Evolutionary conservation across 164 flowering plant genomes (phyloP).

Genomic region (Berberis thunbergii): DNA sequence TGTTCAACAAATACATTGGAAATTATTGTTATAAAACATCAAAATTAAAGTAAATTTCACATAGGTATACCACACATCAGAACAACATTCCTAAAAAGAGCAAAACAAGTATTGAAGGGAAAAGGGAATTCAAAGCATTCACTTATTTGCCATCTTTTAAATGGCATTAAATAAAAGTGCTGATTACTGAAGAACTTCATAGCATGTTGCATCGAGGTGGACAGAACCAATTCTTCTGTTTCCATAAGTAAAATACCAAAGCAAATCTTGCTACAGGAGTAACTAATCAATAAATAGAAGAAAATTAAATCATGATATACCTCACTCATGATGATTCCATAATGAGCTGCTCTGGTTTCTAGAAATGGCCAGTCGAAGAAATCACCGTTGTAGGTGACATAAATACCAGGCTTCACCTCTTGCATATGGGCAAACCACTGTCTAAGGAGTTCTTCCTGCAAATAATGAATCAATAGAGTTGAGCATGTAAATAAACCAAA

Average conservation of each 20-base stretch:
- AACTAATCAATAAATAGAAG: background rate
- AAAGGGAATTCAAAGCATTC: background rate
- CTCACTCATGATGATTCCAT: constrained; percentile 71
- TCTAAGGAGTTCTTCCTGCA: constrained; percentile 72
- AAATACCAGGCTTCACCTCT: constrained; percentile 94
- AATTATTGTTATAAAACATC: too few relatives aligned
- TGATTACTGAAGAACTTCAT: background rate
- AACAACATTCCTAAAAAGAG: too few relatives aligned
- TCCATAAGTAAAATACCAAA: too few relatives aligned
- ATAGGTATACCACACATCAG: too few relatives aligned
- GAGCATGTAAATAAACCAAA: background rate
- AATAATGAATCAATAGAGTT: constrained; percentile 7
- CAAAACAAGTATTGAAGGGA: background rate
- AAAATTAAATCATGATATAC: constrained; percentile 31
- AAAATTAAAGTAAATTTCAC: too few relatives aligned
- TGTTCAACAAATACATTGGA: too few relatives aligned
- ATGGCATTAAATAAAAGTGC: background rate
- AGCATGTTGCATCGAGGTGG: background rate
- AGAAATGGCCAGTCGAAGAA: constrained; percentile 98
- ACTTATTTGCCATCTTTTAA: background rate
- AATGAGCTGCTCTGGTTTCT: constrained; percentile 84
- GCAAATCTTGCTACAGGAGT: background rate
- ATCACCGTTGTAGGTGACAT: constrained; percentile 96
- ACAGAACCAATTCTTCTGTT: background rate
- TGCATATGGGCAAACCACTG: constrained; percentile 92